A percentile compares a stretch with the other conserved stretches of the same genome.
phyloP scores from a whole-genome alignment of 805 yeast genomes.

The Scheffersomyces amazonensis region DNA sequence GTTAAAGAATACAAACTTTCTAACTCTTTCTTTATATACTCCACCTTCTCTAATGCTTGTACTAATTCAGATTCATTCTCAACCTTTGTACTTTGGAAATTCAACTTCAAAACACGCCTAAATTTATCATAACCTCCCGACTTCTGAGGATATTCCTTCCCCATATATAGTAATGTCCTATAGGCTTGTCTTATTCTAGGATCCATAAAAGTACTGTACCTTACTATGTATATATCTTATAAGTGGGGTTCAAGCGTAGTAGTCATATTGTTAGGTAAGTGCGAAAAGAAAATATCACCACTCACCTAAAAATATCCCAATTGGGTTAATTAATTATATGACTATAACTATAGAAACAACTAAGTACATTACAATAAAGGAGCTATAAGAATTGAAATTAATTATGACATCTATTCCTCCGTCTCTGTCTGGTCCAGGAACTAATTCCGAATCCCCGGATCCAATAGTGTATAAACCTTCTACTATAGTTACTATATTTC shows the following conservation, averaged over 20 bases:
- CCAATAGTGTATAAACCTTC: slow-evolving; percentile 20
- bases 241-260: too few species aligned
- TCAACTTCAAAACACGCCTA: slow-evolving; percentile 13
- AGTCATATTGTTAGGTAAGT: too few species aligned
- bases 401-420: too few species aligned
- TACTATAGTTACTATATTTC: slow-evolving; percentile 28
- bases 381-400: too few species aligned
- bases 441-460: background rate
- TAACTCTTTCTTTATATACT: slow-evolving; percentile 24
- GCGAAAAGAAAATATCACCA: too few species aligned
- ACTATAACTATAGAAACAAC: too few species aligned
- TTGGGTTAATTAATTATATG: too few species aligned
- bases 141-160: slow-evolving; percentile 29
- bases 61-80: slow-evolving; percentile 14
- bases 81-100: slow-evolving; percentile 14
- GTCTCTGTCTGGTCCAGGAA: too few species aligned
- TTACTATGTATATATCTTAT: too few species aligned
- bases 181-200: slow-evolving; percentile 19
- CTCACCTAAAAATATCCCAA: too few species aligned
- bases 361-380: too few species aligned
- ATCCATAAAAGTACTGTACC: too few species aligned
- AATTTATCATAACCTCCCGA: slow-evolving; percentile 28
- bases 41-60: slow-evolving; percentile 26
- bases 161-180: slow-evolving; percentile 30
- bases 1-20: slow-evolving; percentile 30